A percentile compares a stretch with the other conserved stretches of the same genome.
Evolutionary conservation across 495 filamentous ascomycete species (phyloP).

Genomic region (Trichoderma virens): DNA sequence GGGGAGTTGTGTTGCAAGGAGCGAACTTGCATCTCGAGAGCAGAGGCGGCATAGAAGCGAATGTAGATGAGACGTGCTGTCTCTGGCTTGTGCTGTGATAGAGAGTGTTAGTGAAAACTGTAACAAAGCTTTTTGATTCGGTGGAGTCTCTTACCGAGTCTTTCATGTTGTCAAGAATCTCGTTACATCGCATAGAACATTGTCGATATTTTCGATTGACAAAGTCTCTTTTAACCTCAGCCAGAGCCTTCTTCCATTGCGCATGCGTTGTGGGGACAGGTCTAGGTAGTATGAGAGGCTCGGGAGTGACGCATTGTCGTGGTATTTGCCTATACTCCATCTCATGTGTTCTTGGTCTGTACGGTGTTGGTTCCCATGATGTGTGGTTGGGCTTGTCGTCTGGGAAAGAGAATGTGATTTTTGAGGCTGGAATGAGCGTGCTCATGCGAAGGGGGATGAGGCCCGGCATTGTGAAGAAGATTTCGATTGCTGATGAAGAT

Average conservation of each 20-base stretch:
- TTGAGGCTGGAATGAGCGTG: background rate
- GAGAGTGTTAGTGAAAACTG: background rate
- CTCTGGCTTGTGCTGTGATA: conserved; percentile 27
- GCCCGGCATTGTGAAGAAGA: conserved; percentile 6
- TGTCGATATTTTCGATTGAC: conserved; percentile 35
- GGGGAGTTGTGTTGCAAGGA: conserved; percentile 35
- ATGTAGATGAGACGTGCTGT: conserved; percentile 45
- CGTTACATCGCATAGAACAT: conserved; percentile 37
- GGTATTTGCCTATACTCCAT: background rate
- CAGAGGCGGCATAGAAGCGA: conserved; percentile 46
- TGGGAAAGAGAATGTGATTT: background rate
- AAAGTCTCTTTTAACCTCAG: conserved; percentile 40
- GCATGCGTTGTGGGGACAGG: conserved; percentile 1
- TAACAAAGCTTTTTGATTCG: background rate
- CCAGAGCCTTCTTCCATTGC: conserved; percentile 37
- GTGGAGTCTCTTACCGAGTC: conserved; percentile 16
- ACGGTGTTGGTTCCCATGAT: background rate
- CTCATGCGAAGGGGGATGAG: conserved; percentile 19
- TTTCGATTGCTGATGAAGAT: background rate
- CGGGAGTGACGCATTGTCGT: background rate
- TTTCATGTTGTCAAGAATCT: conserved; percentile 38
- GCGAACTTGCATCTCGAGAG: conserved; percentile 43
- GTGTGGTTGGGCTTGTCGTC: background rate
- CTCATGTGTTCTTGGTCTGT: background rate
- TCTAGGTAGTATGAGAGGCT: background rate